A percentile compares a stretch with the other conserved stretches of the same genome.
Evolutionary conservation across 805 yeast genomes (phyloP).

Genomic region (Priceomyces haplophilus): DNA sequence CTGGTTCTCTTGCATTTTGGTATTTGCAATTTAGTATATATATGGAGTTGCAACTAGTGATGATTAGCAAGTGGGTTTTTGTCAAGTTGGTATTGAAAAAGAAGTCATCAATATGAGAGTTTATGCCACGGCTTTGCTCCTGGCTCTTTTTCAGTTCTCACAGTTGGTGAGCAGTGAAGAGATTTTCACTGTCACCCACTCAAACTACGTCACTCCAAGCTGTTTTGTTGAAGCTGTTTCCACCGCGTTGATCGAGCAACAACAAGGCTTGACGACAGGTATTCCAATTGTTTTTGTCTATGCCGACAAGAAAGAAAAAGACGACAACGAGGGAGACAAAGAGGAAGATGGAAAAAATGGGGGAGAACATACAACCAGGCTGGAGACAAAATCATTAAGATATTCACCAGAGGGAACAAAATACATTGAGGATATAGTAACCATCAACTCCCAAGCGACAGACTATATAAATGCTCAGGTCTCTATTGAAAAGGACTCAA

Average conservation of each 20-base stretch:
- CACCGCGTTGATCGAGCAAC: constrained; percentile 18
- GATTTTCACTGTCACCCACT: constrained; percentile 22
- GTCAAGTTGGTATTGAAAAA: neutral
- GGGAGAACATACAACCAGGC: constrained; percentile 13
- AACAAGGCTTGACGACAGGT: constrained; percentile 19
- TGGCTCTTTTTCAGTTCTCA: neutral
- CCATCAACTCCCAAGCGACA: neutral
- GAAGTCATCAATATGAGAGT: neutral
- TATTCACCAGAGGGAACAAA: neutral
- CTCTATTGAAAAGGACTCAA: constrained; percentile 18
- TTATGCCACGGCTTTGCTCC: neutral
- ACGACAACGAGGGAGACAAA: neutral
- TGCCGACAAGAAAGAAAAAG: constrained; percentile 10
- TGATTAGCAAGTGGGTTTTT: too few species aligned
- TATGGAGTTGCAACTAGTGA: too few species aligned
- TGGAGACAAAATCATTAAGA: neutral
- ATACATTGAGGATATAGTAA: neutral
- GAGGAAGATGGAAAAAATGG: neutral
- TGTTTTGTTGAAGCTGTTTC: constrained; percentile 19
- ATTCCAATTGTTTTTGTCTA: constrained; percentile 32
- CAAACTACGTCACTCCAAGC: constrained; percentile 23
- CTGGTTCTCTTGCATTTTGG: too few species aligned
- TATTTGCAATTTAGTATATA: too few species aligned
- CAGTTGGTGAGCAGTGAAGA: constrained; percentile 10
- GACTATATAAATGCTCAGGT: constrained; percentile 9